These are phyloP conservation scores for Arthrobotrys entomopaga DNA, from an alignment of 2,329 filamentous ascomycete species.

Conservation along the genomic window DNA sequence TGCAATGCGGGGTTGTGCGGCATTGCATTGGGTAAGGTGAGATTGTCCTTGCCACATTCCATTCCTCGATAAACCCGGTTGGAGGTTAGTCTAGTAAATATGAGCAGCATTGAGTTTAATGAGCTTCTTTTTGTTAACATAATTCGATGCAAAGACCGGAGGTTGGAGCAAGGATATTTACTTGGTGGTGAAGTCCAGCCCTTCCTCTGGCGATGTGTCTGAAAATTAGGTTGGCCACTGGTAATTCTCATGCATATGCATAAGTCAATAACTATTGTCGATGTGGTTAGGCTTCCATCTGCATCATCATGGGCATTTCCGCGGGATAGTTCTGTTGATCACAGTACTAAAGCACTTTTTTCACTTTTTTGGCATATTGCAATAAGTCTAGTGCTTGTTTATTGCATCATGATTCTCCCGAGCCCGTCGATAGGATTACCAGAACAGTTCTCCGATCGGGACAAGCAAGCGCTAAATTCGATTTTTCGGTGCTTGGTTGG, in stretches of 20 bases:
- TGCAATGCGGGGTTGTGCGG: not conserved
- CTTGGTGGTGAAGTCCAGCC: constrained; percentile 20
- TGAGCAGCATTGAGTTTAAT: constrained; percentile 43
- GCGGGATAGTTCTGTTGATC: constrained; percentile 18
- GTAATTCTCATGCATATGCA: constrained; percentile 22
- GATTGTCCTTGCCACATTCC: constrained; percentile 26
- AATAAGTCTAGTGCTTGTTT: too few relatives aligned
- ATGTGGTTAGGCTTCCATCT: constrained; percentile 7
- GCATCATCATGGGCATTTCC: constrained; percentile 23
- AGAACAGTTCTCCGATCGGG: too few relatives aligned
- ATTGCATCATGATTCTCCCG: too few relatives aligned
- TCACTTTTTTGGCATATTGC: too few relatives aligned
- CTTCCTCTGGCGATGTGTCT: not conserved
- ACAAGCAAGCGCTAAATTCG: too few relatives aligned
- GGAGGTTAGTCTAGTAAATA: not conserved
- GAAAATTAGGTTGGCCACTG: constrained; percentile 17
- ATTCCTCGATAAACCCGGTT: not conserved
- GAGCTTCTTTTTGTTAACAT: not conserved
- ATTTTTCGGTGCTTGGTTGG: too few relatives aligned
- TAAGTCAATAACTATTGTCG: too few relatives aligned
- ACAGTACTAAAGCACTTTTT: too few relatives aligned
- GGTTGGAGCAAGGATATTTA: not conserved
- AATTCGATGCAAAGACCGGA: too few relatives aligned
- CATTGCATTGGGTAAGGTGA: not conserved
- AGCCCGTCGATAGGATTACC: too few relatives aligned